Evolutionary conservation across 1,284 basidiomycete genomes (phyloP).

Genomic region (Cutaneotrichosporon curvatum): DNA sequence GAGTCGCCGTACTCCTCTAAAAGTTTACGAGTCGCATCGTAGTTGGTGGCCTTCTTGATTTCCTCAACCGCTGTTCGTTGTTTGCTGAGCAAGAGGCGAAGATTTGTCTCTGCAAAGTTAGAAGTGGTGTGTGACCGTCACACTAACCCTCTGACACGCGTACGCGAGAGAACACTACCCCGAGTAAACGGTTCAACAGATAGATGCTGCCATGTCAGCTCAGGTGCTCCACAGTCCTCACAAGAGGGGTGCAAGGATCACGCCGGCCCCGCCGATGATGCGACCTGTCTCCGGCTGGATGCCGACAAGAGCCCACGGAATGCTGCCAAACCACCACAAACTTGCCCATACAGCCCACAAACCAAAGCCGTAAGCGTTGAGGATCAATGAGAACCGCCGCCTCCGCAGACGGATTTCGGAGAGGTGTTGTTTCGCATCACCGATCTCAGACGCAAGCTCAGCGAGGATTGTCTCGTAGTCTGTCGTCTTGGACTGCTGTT

Average conservation of each 20-base stretch:
- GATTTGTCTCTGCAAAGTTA: slow-evolving; percentile 54
- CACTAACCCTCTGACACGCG: slow-evolving; percentile 73
- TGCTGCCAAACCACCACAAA: slow-evolving; percentile 67
- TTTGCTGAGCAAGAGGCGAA: slow-evolving; percentile 66
- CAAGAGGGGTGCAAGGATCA: slow-evolving; percentile 70
- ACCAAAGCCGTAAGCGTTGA: slow-evolving; percentile 74
- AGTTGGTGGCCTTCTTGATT: slow-evolving; percentile 95
- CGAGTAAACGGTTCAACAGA: slow-evolving; percentile 71
- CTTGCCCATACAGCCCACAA: slow-evolving; percentile 72
- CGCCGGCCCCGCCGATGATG: slow-evolving; percentile 51
- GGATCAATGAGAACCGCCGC: slow-evolving; percentile 67
- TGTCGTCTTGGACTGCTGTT: slow-evolving; percentile 33
- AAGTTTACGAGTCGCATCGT: slow-evolving; percentile 81
- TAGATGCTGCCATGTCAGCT: slow-evolving; percentile 56
- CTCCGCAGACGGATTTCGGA: slow-evolving; percentile 83
- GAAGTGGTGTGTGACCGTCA: neutral
- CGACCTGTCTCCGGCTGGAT: slow-evolving; percentile 48
- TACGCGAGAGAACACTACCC: slow-evolving; percentile 78
- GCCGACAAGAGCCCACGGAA: slow-evolving; percentile 51
- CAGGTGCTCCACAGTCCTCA: slow-evolving; percentile 47
- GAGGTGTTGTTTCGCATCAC: slow-evolving; percentile 60
- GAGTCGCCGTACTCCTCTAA: slow-evolving; percentile 71
- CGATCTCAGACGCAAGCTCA: slow-evolving; percentile 48
- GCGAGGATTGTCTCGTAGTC: slow-evolving; percentile 53
- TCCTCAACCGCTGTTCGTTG: slow-evolving; percentile 87